Conservation (phyloP, 2,329 filamentous ascomycete species). For the Colletotrichum simmondsii region DNA sequence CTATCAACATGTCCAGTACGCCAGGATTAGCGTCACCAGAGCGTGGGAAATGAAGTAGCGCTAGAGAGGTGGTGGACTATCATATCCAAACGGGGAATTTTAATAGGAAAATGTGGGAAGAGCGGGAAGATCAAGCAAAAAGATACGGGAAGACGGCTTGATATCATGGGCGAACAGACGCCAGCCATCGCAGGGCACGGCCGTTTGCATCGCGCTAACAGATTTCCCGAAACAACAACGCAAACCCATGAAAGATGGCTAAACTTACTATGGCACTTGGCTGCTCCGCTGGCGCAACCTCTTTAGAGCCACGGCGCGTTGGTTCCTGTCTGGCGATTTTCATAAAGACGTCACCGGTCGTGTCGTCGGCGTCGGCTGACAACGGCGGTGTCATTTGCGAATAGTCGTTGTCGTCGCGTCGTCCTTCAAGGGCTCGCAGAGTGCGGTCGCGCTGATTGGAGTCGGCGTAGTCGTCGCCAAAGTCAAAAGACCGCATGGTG, state of each 20-base stretch:
- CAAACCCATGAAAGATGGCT: constrained; percentile 18
- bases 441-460: constrained; percentile 60
- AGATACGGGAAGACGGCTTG: constrained; percentile 16
- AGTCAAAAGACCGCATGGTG: constrained; percentile 55
- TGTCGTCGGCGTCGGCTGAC: constrained; percentile 62
- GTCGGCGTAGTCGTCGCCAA: constrained; percentile 55
- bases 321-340: constrained; percentile 67
- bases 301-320: constrained; percentile 48
- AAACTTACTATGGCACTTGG: constrained; percentile 60
- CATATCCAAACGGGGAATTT: constrained; percentile 17
- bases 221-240: constrained; percentile 31
- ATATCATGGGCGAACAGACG: constrained; percentile 20
- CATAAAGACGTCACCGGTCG: constrained; percentile 66
- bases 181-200: constrained; percentile 27
- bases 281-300: constrained; percentile 46
- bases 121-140: constrained; percentile 25
- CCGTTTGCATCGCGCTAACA: constrained; percentile 24
- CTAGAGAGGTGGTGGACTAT: constrained; percentile 11
- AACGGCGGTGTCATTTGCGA: constrained; percentile 53
- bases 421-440: constrained; percentile 62
- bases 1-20: constrained; percentile 4
- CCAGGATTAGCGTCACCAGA: constrained; percentile 12
- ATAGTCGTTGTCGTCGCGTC: constrained; percentile 46
- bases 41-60: constrained; percentile 30
- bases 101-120: not conserved